Base-by-base conservation (phyloP, 2,329 filamentous ascomycete species). In the Xylariales sp. region DNA sequence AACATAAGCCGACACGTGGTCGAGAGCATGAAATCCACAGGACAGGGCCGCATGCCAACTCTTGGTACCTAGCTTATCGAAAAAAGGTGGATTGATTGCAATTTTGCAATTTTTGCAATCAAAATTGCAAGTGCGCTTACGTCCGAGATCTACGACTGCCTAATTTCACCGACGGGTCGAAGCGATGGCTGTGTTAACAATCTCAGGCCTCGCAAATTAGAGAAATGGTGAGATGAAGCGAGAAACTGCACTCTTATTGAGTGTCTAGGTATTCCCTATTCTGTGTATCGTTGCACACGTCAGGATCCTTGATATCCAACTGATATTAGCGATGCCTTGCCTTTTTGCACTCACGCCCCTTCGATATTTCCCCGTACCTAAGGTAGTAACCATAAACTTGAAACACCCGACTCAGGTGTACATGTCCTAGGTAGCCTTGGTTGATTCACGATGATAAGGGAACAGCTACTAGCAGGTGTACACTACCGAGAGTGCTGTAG, bases 1-100 rank as follows among this genome's bases (percentile, higher is more conserved):
- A 46, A 32, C 7, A 39, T 14, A 18, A 50, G 64, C 45, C 30
- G 39, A 52, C 64, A 62, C 64, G 64, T 66, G 64, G 58, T 16
- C 23, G n/a, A 48, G 48, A n/a, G 32, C 56, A 39, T 23, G n/a
- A 48, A 18, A 49, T 52, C 53, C 30, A 49, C 48, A 64, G 12
- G 50, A 30, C 46, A 48, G n/a, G 49, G 55, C 50, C 23, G 50
- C 50, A 65, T 18, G 53, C 23, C 23, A 30, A 52, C 23, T 23
- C 18, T 39, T 39, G 34, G 8, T n/a, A 41, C 30, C 30, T 41
- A 41, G 36, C 30, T 41, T 50, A 6, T 43, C 23, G 52, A 34
- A 43, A 23, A 23, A 41, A 18, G 23, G 39, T 5, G 28, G 18
- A 55, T 28, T 48, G 28, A 39, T 39, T 8, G 14, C 9, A 23